phyloP scores from a whole-genome alignment of 805 yeast genomes.

The Lachancea kluyveri region DNA sequence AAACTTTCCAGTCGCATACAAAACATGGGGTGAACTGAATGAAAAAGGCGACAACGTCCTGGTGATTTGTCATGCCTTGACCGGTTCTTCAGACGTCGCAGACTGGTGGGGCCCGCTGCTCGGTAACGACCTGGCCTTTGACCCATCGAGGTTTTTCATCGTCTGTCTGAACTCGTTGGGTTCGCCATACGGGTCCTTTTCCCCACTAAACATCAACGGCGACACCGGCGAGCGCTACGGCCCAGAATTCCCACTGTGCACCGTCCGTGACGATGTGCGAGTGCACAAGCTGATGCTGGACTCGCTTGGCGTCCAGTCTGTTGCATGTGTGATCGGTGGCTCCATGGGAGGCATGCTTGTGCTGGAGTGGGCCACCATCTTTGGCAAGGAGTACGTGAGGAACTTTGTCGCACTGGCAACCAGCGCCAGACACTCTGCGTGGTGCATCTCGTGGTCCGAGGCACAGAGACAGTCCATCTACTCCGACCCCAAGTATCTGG shows the following conservation, averaged over 20 bases:
- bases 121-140: conserved; percentile 79
- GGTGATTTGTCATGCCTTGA: conserved; percentile 92
- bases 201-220: conserved; percentile 82
- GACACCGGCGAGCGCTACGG: conserved; percentile 75
- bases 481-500: conserved; percentile 88
- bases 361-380: conserved; percentile 66
- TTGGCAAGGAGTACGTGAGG: conserved; percentile 64
- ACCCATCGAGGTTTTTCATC: conserved; percentile 79
- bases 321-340: conserved; percentile 90
- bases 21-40: conserved; percentile 90
- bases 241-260: conserved; percentile 89
- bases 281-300: conserved; percentile 76
- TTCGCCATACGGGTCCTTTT: conserved; percentile 92
- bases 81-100: conserved; percentile 90
- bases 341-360: conserved; percentile 99
- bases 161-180: conserved; percentile 91
- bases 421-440: conserved; percentile 89
- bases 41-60: conserved; percentile 64
- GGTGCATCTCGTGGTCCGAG: conserved; percentile 99
- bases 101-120: conserved; percentile 99
- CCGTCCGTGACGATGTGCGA: conserved; percentile 87
- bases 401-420: conserved; percentile 83
- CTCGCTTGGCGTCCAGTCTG: conserved; percentile 64
- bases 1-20: conserved; percentile 88
- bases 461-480: conserved; percentile 96